A percentile compares a stretch with the other conserved stretches of the same genome.
Evolutionary conservation across 2,329 filamentous ascomycete species (phyloP).

Genomic region (Monosporascus sp.): DNA sequence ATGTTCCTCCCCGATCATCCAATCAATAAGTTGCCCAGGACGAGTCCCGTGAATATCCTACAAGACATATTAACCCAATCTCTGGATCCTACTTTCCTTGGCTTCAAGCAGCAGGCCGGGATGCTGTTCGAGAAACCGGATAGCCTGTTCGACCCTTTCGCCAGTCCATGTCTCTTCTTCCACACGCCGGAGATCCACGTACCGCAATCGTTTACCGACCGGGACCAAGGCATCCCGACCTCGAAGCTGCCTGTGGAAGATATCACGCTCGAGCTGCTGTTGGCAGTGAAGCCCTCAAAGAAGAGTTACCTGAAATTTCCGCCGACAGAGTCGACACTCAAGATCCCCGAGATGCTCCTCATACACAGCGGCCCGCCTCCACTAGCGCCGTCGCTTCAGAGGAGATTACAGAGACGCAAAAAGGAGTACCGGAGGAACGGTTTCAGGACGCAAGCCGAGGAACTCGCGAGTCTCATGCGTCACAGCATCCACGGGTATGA

Average conservation of each 20-base stretch:
- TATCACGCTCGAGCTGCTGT: background rate
- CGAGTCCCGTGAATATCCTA: slow-evolving; percentile 6
- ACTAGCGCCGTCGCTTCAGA: slow-evolving; percentile 6
- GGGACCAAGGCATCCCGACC: slow-evolving; percentile 12
- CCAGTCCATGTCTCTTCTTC: slow-evolving; percentile 54
- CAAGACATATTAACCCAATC: slow-evolving; percentile 17
- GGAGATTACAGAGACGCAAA: slow-evolving; percentile 13
- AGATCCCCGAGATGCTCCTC: slow-evolving; percentile 44
- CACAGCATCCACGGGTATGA: slow-evolving; percentile 43
- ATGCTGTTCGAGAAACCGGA: slow-evolving; percentile 43
- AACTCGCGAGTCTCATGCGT: slow-evolving; percentile 43
- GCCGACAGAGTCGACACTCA: slow-evolving; percentile 39
- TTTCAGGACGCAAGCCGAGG: slow-evolving; percentile 40
- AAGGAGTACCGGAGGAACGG: slow-evolving; percentile 31
- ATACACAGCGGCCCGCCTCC: slow-evolving; percentile 35
- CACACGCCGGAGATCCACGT: slow-evolving; percentile 44
- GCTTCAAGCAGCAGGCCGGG: slow-evolving; percentile 31
- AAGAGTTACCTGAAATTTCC: slow-evolving; percentile 42
- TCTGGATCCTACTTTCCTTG: slow-evolving; percentile 29
- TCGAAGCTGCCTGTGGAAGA: background rate
- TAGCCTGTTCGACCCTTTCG: slow-evolving; percentile 55
- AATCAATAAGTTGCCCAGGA: slow-evolving; percentile 29
- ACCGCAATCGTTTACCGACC: slow-evolving; percentile 38
- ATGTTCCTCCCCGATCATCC: slow-evolving; percentile 51
- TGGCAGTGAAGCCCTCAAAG: slow-evolving; percentile 3